Base-by-base conservation (phyloP, 2,329 filamentous ascomycete genomes). In the Ophiocordyceps sinensis region DNA sequence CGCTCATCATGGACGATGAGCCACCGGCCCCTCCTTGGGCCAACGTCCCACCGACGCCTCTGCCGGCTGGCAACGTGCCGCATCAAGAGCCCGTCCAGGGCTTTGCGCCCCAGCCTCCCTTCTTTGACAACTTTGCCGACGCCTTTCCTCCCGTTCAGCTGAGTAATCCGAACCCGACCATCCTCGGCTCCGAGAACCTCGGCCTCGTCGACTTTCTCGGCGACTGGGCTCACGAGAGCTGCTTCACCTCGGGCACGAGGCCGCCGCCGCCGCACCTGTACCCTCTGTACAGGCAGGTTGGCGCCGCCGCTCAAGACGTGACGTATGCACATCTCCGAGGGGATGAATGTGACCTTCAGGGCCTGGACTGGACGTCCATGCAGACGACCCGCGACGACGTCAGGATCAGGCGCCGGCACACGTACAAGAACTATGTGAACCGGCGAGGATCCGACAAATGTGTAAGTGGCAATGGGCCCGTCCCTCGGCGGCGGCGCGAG, bases 371-470 rank as follows among this genome's bases (percentile, higher is more conserved):
- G 77, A 48, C 54, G 2, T 55, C 61, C 12, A 57, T 79, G 46
- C 68, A 68, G 2, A 68, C 75, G 2, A 65, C 65, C 11, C 66
- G 74, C 42, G 49, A 49, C 21, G 55, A 63, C 21, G 76, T 74
- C 4, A 64, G 73, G 21, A 53, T 62, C 37, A 62, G 63, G 41
- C 66, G 76, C 17, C 47, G 55, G 35, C 44, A 55, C 13, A 71
- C 65, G 1, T 80, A 77, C 50, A 65, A 54, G 40, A 80, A 79
- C 49, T 79, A 78, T 46, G 67, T 67, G 28, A 79, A 77, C 51
- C 54, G 63, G n/a, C 41, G 46, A 3, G 58, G 61, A 4, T 69
- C 70, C 12, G 70, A 74, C 46, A 49, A 49, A 32, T 68, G 63
- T 46, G 71, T 75, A 51, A 66, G 70, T 35, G 15, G 17, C n/a